Conservation (phyloP, 2,329 filamentous ascomycete species). For the Sporothrix protearum region DNA sequence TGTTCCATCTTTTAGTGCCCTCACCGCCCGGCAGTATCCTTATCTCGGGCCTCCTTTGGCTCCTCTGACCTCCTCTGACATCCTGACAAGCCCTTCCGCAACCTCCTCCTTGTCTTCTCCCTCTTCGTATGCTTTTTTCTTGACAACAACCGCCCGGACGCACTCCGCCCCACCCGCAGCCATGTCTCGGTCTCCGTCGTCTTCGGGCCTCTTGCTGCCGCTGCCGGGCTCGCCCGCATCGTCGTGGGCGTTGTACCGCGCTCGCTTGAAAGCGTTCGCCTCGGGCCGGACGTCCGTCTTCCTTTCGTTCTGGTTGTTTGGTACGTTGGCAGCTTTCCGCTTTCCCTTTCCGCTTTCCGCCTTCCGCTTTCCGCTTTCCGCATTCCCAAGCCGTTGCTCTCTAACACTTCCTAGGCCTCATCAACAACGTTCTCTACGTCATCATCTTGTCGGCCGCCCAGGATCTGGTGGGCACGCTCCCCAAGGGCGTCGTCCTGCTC, state of each 20-base stretch:
- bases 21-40: constrained; percentile 26
- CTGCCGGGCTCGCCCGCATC: constrained; percentile 58
- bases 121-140: not conserved
- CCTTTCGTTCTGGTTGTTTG: constrained; percentile 88
- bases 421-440: constrained; percentile 98
- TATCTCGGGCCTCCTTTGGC: constrained; percentile 22
- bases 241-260: constrained; percentile 70
- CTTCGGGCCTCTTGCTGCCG: constrained; percentile 47
- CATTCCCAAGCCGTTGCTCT: no score
- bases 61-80: no score
- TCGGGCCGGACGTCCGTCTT: constrained; percentile 65
- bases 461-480: constrained; percentile 83
- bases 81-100: not conserved
- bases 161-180: not conserved
- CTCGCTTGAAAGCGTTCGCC: constrained; percentile 61
- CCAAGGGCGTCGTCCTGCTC: constrained; percentile 88
- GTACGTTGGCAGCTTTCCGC: no score
- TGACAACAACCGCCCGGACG: not conserved
- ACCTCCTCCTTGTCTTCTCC: not conserved
- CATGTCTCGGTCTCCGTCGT: constrained; percentile 41
- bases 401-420: no score
- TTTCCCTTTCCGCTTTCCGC: no score
- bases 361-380: no score
- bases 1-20: not conserved
- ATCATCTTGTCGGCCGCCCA: constrained; percentile 93